Percentiles rank a stretch among this genome's conserved stretches.
These are phyloP conservation scores for Striga hermonthica DNA, from an alignment of 305 asterid species.

Conservation along the genomic window DNA sequence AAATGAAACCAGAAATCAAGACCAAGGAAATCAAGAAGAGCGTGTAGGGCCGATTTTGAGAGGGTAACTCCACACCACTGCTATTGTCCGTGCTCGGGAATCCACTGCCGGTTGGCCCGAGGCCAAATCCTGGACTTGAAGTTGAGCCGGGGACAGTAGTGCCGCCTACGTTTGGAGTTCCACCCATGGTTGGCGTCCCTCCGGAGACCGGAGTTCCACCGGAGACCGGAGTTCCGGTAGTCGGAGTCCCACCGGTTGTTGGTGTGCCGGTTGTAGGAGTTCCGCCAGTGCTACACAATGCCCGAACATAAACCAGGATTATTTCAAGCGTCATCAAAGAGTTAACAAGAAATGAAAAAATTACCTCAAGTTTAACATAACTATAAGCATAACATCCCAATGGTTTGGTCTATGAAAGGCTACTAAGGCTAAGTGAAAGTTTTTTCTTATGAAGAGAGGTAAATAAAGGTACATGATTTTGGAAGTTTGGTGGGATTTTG, in stretches of 20 bases:
- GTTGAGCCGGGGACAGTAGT: conserved; percentile 30
- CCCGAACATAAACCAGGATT: conserved; percentile 3
- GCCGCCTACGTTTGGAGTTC: conserved; percentile 29
- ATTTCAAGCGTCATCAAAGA: background rate
- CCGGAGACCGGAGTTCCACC: conserved; percentile 25
- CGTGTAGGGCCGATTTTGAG: conserved; percentile 9
- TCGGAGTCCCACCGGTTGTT: conserved; percentile 29
- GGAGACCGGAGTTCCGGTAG: conserved; percentile 13
- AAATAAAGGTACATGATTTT: background rate
- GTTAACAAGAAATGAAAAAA: background rate
- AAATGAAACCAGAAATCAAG: conserved; percentile 31
- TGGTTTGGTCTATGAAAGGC: no score
- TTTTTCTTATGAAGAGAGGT: background rate
- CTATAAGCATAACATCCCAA: background rate
- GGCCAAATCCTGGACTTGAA: conserved; percentile 33
- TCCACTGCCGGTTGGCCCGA: conserved; percentile 40
- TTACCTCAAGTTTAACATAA: background rate
- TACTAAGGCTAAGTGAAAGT: no score
- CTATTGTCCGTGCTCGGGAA: conserved; percentile 28
- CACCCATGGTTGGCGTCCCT: conserved; percentile 28
- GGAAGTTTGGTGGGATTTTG: background rate
- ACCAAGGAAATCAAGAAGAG: conserved; percentile 16
- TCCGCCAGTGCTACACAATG: conserved; percentile 27
- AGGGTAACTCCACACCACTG: conserved; percentile 17
- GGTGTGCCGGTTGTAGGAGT: conserved; percentile 32